Evolutionary conservation across 2,329 filamentous ascomycete genomes (phyloP), one percentile per base, ranked within the genome.

Genomic region (Xylariaceae sp.): DNA sequence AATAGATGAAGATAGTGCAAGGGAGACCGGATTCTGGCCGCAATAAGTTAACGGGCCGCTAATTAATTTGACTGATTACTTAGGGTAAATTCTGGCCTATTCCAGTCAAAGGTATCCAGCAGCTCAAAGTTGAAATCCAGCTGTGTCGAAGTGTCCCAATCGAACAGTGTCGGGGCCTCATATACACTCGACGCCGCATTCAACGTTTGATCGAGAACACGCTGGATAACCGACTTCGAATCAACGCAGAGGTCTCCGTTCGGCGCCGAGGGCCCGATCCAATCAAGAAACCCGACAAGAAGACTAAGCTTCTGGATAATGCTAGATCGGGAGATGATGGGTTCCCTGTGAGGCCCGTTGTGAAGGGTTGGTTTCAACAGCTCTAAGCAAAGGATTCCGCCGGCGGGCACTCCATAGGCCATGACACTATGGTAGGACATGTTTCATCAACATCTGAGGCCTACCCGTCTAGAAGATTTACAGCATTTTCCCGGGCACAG

Each of bases 221-320:
- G 76, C 50, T 79, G 75, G 44, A 83, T 81, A n/a, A 81, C 72
- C 2, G 70, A 70, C 54, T 77, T 77, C 65, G 77, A 79, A 19
- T 77, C 71, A 18, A 65, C 68, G 60, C 79, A 82, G 5, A 82
- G 68, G n/a, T 77, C 73, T 5, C 75, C 76, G 29, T 82, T 82
- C 1, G 79, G 78, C 0, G 77, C 77, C 1, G 74, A 73, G 0
- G 78, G 77, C 3, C 73, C 71, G 1, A 82, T 72, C 80, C 80
- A 82, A 49, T 80, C 78, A 10, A 82, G 71, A 52, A 81, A 82
- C 0, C 77, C 79, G 2, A 81, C 74, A 0, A 83, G 69, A 1
- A 82, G 74, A 54, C 77, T 80, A 1, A 83, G 71, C 51, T 82
- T 79, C 59, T 82, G 79, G 32, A 82, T 76, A 7, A 82, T 79